Percentiles rank a stretch among this genome's conserved stretches.
Conservation (phyloP, 805 yeast genomes). For the Komagataella kurtzmanii region DNA sequence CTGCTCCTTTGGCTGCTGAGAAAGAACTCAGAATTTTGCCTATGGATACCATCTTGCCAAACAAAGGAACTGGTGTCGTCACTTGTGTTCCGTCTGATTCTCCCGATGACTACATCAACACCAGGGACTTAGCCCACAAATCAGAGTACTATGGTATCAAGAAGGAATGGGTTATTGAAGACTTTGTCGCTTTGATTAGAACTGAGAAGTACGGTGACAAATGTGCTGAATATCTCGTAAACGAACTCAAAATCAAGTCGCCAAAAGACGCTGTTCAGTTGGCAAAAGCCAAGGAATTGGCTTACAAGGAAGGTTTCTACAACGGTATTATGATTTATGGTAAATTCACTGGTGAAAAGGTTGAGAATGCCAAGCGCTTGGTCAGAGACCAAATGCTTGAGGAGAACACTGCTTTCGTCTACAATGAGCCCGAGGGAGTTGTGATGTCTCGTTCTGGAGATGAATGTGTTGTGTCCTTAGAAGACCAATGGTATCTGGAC, state of each 20-base stretch:
- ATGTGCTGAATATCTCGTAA: constrained; percentile 75
- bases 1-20: constrained; percentile 69
- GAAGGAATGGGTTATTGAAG: constrained; percentile 73
- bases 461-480: constrained; percentile 89
- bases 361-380: constrained; percentile 82
- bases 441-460: constrained; percentile 95
- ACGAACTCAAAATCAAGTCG: constrained; percentile 82
- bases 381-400: constrained; percentile 73
- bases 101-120: constrained; percentile 91
- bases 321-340: constrained; percentile 77
- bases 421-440: constrained; percentile 85
- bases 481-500: constrained; percentile 97
- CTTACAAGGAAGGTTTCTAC: constrained; percentile 94
- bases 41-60: constrained; percentile 92
- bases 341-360: constrained; percentile 76
- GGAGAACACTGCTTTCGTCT: constrained; percentile 69
- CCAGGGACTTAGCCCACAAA: constrained; percentile 72
- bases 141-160: constrained; percentile 83
- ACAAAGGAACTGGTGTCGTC: constrained; percentile 98
- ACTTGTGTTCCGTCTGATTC: constrained; percentile 99
- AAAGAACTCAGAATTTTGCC: constrained; percentile 75
- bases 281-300: constrained; percentile 85
- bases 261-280: constrained; percentile 84
- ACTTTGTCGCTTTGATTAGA: constrained; percentile 57
- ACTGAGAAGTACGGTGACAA: constrained; percentile 82